Conservation (phyloP, 768 basidiomycete species). For the Kondoa malvinella region DNA sequence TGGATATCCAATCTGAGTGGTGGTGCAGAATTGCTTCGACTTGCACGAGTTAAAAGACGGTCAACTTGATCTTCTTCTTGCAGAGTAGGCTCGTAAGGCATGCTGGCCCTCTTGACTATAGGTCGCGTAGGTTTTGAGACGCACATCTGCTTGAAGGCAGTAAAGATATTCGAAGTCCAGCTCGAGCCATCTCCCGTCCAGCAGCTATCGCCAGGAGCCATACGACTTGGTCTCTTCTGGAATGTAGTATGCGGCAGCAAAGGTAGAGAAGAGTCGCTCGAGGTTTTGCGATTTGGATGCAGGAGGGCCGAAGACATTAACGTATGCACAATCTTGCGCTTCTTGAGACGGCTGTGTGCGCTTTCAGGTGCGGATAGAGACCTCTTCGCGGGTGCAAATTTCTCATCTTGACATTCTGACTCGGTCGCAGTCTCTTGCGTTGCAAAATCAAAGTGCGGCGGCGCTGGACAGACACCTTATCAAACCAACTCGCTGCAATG, state of each 20-base stretch:
- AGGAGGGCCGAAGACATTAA: background rate
- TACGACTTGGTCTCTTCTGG: background rate
- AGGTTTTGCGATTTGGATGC: background rate
- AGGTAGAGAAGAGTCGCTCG: background rate
- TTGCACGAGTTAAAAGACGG: background rate
- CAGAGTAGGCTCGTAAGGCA: background rate
- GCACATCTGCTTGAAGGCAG: background rate
- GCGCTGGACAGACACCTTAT: no score
- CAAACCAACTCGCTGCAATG: no score
- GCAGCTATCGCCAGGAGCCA: background rate
- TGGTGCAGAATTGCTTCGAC: background rate
- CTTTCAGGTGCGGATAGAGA: background rate
- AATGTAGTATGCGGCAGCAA: background rate
- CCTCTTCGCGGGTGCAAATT: background rate
- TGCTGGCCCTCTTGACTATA: background rate
- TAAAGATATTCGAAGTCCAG: background rate
- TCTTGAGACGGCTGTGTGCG: background rate
- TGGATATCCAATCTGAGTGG: background rate
- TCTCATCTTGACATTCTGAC: background rate
- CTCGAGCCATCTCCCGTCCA: background rate
- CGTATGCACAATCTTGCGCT: slow-evolving; percentile 3
- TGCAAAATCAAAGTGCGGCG: no score
- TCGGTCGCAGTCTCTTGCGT: no score
- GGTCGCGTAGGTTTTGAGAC: background rate
- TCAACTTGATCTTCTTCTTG: background rate